phyloP scores from a whole-genome alignment of 2,329 filamentous ascomycete genomes.

The Nemania diffusa region DNA sequence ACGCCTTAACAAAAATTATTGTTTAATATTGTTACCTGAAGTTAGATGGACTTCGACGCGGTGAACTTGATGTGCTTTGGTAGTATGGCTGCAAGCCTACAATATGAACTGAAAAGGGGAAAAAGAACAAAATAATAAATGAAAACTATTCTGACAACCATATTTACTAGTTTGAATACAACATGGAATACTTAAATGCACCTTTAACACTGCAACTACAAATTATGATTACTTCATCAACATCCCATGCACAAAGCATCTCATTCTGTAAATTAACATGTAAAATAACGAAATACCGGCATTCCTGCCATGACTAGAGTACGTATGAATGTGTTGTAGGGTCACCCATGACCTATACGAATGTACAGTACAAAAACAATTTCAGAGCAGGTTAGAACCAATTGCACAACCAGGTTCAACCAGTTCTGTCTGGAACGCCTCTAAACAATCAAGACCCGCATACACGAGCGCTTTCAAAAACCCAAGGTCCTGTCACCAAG shows the following conservation, averaged over 20 bases:
- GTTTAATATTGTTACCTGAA: too few relatives aligned
- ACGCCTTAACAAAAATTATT: too few relatives aligned
- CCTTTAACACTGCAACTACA: too few relatives aligned
- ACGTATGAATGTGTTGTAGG: slow-evolving; percentile 41
- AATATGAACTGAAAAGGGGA: too few relatives aligned
- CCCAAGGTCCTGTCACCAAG: neutral
- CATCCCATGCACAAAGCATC: neutral
- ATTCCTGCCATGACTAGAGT: slow-evolving; percentile 38
- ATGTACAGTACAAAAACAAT: slow-evolving; percentile 44
- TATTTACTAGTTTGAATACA: too few relatives aligned
- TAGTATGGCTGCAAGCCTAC: too few relatives aligned
- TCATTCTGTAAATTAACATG: slow-evolving; percentile 8
- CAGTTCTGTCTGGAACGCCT: slow-evolving; percentile 29
- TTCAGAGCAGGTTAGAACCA: slow-evolving; percentile 26
- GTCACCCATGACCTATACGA: slow-evolving; percentile 39
- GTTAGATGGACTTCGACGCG: too few relatives aligned
- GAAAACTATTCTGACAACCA: too few relatives aligned
- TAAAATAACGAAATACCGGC: slow-evolving; percentile 24
- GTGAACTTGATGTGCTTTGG: too few relatives aligned
- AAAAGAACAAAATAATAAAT: too few relatives aligned
- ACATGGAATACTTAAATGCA: too few relatives aligned
- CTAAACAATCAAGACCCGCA: slow-evolving; percentile 27
- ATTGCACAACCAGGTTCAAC: slow-evolving; percentile 29
- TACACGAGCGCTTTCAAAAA: slow-evolving; percentile 26
- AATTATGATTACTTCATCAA: too few relatives aligned